Evolutionary conservation across 306 rosid species (phyloP).

Genomic region (Cyclanthera cordifolia): DNA sequence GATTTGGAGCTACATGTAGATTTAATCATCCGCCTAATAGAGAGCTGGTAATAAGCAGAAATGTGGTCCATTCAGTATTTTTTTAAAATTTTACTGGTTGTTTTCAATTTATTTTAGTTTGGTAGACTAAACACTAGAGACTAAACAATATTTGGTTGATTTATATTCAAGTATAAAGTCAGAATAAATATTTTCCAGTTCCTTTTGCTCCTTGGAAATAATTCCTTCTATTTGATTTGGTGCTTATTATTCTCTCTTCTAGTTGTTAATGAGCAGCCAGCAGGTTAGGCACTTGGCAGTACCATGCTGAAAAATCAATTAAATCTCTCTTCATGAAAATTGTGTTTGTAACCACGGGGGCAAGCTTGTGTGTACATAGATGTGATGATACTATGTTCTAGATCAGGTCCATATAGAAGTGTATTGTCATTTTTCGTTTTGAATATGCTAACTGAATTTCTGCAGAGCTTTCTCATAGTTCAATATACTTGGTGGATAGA

Average conservation of each 20-base stretch:
- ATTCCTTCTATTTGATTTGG: not conserved
- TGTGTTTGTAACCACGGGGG: not conserved
- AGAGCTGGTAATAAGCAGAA: slow-evolving; percentile 52
- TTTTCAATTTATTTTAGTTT: not conserved
- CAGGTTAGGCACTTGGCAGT: not conserved
- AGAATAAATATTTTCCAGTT: not conserved
- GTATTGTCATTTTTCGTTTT: not conserved
- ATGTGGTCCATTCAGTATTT: not conserved
- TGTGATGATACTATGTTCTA: not conserved
- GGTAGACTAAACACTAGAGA: not conserved
- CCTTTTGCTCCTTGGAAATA: not conserved
- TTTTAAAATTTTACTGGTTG: not conserved
- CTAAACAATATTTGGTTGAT: not conserved
- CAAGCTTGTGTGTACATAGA: slow-evolving; percentile 6
- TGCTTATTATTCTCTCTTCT: not conserved
- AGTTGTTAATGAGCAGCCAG: slow-evolving; percentile 1
- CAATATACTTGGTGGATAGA: not conserved
- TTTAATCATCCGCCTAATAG: slow-evolving; percentile 96
- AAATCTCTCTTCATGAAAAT: not conserved
- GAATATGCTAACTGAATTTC: not conserved
- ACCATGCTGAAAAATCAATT: not conserved
- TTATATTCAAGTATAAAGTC: not conserved
- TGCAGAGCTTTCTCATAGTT: not conserved
- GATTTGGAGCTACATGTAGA: slow-evolving; percentile 93
- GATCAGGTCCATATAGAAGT: slow-evolving; percentile 2